Evolutionary conservation across 148 eudicot species (phyloP).

Genomic region (Rhododendron kiyosumense): DNA sequence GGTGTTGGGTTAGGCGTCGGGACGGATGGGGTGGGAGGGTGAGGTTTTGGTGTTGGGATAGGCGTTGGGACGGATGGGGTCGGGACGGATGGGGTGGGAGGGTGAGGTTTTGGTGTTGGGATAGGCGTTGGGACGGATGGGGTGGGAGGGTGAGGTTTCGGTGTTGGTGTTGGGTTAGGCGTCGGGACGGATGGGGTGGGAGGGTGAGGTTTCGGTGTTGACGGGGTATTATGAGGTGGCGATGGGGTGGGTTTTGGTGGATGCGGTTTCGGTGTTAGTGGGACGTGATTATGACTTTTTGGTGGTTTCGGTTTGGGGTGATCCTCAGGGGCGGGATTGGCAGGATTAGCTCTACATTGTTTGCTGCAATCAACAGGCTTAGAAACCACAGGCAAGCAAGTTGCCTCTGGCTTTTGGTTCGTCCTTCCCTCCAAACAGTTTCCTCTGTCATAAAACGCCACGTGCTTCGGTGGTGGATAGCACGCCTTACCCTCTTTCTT

Average conservation of each 20-base stretch:
- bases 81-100: no score
- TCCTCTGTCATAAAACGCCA: slow-evolving; percentile 16
- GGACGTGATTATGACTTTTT: not conserved
- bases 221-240: slow-evolving; percentile 14
- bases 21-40: not conserved
- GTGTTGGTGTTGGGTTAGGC: no score
- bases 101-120: no score
- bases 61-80: no score
- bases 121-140: no score
- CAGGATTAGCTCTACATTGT: slow-evolving; percentile 16
- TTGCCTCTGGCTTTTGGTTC: slow-evolving; percentile 29
- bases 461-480: not conserved
- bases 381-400: slow-evolving; percentile 26
- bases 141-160: no score
- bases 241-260: slow-evolving; percentile 3
- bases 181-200: no score
- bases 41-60: not conserved
- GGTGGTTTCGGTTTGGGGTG: not conserved
- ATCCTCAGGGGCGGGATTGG: not conserved
- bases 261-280: slow-evolving; percentile 11
- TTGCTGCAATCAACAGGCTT: slow-evolving; percentile 38
- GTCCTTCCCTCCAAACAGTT: slow-evolving; percentile 43
- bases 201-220: not conserved
- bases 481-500: slow-evolving; percentile 26
- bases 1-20: not conserved